Evolutionary conservation across 1,139 yeast species (phyloP).

Genomic region (Saccharomycopsis phalli): DNA sequence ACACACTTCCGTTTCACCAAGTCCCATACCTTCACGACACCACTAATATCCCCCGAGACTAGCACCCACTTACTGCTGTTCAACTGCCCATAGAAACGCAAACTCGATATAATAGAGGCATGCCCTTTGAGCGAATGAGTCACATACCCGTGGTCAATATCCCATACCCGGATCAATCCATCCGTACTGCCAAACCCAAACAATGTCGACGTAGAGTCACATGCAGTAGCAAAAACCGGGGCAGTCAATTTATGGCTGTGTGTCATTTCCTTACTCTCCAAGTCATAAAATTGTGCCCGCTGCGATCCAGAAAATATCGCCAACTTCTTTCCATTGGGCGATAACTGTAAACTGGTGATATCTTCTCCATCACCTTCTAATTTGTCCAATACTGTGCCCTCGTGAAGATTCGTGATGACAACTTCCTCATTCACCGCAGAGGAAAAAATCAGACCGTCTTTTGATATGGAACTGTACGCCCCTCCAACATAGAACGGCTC

Average conservation of each 20-base stretch:
- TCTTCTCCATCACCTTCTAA: conserved; percentile 83
- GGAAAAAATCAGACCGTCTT: conserved; percentile 64
- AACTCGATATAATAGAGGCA: conserved; percentile 81
- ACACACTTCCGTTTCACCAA: conserved; percentile 68
- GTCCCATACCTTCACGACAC: conserved; percentile 83
- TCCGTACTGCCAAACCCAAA: conserved; percentile 95
- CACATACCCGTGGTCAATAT: conserved; percentile 74
- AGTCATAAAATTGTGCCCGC: conserved; percentile 56
- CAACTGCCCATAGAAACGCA: conserved; percentile 64
- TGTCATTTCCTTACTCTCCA: conserved; percentile 36
- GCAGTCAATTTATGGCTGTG: conserved; percentile 56
- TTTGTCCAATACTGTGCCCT: conserved; percentile 49
- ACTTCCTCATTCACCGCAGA: conserved; percentile 73
- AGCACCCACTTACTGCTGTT: conserved; percentile 69
- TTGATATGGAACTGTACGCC: conserved; percentile 59
- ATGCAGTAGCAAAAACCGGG: conserved; percentile 72
- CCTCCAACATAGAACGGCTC: conserved; percentile 83
- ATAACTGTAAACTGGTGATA: conserved; percentile 62
- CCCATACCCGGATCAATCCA: conserved; percentile 89
- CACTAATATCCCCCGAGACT: conserved; percentile 84
- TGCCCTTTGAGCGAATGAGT: conserved; percentile 94
- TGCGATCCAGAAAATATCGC: conserved; percentile 80
- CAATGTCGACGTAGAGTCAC: conserved; percentile 74
- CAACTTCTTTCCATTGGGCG: conserved; percentile 66
- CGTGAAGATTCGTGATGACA: conserved; percentile 52